Evolutionary conservation across 2,329 filamentous ascomycete genomes (phyloP).

Genomic region (Colletotrichum destructivum): DNA sequence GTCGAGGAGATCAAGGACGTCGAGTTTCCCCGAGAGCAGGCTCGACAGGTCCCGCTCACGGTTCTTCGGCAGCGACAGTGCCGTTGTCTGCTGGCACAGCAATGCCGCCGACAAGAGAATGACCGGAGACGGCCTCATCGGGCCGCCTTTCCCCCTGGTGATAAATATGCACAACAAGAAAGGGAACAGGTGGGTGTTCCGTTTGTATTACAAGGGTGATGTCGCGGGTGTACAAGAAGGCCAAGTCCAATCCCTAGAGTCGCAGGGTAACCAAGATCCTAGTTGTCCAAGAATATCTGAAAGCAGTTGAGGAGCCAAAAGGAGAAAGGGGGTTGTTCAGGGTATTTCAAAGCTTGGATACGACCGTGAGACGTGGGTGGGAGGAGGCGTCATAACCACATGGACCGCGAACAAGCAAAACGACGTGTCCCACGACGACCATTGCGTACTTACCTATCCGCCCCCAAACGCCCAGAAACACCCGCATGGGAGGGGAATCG

Average conservation of each 20-base stretch:
- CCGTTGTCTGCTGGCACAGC: constrained; percentile 20
- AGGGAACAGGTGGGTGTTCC: background rate
- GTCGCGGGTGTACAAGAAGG: background rate
- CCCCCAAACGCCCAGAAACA: background rate
- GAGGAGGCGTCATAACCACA: constrained; percentile 7
- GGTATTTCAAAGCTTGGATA: constrained; percentile 39
- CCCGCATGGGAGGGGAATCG: background rate
- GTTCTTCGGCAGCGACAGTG: constrained; percentile 21
- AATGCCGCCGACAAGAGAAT: constrained; percentile 27
- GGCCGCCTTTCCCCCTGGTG: background rate
- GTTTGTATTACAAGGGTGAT: background rate
- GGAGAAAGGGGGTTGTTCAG: background rate
- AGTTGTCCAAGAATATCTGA: background rate
- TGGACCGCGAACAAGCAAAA: background rate
- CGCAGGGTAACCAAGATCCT: constrained; percentile 4
- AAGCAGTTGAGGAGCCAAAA: background rate
- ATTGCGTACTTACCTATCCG: constrained; percentile 9
- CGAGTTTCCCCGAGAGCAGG: constrained; percentile 31
- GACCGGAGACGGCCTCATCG: constrained; percentile 28
- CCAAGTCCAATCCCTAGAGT: constrained; percentile 15
- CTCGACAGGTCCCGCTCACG: constrained; percentile 30
- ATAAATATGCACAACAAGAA: background rate
- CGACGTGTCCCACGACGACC: background rate
- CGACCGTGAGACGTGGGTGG: background rate
- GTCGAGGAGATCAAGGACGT: constrained; percentile 39